Conservation (phyloP, 805 yeast species). For the Ogataea sp. region DNA sequence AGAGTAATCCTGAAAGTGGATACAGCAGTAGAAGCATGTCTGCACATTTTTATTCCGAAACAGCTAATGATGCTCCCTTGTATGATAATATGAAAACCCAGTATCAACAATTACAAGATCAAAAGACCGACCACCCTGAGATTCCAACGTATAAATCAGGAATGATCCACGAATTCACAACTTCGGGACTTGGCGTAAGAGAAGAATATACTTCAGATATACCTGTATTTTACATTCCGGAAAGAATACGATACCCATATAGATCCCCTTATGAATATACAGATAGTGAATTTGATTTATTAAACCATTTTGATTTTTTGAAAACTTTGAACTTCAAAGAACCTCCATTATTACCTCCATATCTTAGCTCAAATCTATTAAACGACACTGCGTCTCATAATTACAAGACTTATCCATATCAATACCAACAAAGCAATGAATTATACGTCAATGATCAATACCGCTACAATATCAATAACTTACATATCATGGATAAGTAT, state of each 20-base stretch:
- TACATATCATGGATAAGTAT: conserved; percentile 29
- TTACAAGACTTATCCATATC: conserved; percentile 22
- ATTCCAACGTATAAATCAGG: neutral
- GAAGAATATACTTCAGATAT: conserved; percentile 24
- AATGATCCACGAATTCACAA: neutral
- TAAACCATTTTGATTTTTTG: conserved; percentile 28
- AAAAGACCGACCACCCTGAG: neutral
- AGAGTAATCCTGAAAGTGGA: neutral
- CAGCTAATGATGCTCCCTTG: conserved; percentile 7
- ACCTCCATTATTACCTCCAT: conserved; percentile 31
- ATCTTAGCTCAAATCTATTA: conserved; percentile 27
- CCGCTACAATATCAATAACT: conserved; percentile 25
- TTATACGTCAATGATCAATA: conserved; percentile 22
- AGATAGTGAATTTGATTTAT: conserved; percentile 24
- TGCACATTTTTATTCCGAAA: conserved; percentile 20
- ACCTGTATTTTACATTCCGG: conserved; percentile 25
- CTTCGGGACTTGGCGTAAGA: neutral
- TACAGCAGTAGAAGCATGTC: conserved; percentile 12
- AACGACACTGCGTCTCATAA: conserved; percentile 25
- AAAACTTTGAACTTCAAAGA: conserved; percentile 18
- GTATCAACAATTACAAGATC: too few relatives aligned
- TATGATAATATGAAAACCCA: too few relatives aligned
- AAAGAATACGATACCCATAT: conserved; percentile 22
- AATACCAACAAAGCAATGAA: conserved; percentile 28
- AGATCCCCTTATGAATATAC: conserved; percentile 25